A percentile compares a stretch with the other conserved stretches of the same genome.
Conservation (phyloP, 371 early-diverging fungal genomes). For the Dichotomocladium elegans region DNA sequence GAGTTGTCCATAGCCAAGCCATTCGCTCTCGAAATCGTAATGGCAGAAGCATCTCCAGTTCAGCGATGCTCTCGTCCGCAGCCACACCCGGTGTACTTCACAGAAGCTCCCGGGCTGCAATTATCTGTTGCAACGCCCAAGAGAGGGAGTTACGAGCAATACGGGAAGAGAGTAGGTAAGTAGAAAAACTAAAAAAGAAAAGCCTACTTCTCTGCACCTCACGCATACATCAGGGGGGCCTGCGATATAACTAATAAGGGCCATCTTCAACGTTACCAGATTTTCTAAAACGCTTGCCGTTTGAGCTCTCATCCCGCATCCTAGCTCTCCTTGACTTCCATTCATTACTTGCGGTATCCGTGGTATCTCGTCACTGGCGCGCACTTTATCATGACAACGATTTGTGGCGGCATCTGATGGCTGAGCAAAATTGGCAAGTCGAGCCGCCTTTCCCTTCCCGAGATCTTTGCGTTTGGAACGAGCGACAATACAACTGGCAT, state of each 20-base stretch:
- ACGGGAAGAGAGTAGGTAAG: background rate
- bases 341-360: constrained; percentile 2
- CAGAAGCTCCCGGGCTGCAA: background rate
- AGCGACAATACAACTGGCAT: constrained; percentile 23
- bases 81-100: background rate
- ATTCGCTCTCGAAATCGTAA: background rate
- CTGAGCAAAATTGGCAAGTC: constrained; percentile 10
- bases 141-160: no score
- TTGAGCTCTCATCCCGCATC: constrained; percentile 13
- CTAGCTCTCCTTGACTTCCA: constrained; percentile 10
- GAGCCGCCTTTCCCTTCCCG: background rate
- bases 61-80: background rate
- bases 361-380: constrained; percentile 6
- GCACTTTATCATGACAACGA: constrained; percentile 10
- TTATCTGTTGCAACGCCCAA: background rate
- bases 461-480: background rate
- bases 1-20: background rate
- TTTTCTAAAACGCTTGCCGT: constrained; percentile 13
- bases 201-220: no score
- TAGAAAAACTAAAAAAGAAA: no score
- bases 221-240: no score
- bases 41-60: background rate
- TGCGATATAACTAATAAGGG: no score
- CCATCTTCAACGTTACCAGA: constrained; percentile 6
- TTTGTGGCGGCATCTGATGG: constrained; percentile 11